phyloP scores from a whole-genome alignment of 495 filamentous ascomycete species.

The Geoglossum glabrum region DNA sequence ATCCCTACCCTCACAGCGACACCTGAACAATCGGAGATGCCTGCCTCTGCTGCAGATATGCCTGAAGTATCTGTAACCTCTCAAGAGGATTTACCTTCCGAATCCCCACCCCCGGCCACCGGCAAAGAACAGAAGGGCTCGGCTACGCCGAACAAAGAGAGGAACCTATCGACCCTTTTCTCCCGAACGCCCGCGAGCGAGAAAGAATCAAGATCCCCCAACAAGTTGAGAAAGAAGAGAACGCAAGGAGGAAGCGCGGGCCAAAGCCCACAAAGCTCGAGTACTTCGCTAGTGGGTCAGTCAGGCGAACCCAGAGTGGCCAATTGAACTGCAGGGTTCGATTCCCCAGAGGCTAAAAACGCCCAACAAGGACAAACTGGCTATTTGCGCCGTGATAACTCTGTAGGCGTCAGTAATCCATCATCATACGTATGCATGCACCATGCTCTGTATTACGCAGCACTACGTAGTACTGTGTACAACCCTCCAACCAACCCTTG shows the following conservation, averaged over 20 bases:
- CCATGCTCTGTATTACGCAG: too few relatives aligned
- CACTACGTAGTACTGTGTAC: too few relatives aligned
- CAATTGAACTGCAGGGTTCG: too few relatives aligned
- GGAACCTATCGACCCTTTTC: constrained; percentile 48
- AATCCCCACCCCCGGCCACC: constrained; percentile 16
- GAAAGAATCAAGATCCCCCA: constrained; percentile 43
- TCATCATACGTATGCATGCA: too few relatives aligned
- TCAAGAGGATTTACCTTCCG: constrained; percentile 22
- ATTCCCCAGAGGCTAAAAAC: too few relatives aligned
- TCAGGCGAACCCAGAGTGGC: neutral
- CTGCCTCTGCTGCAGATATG: neutral
- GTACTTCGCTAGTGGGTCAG: constrained; percentile 40
- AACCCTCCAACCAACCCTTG: too few relatives aligned
- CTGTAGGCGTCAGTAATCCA: too few relatives aligned
- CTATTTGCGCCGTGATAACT: too few relatives aligned
- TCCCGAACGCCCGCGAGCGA: constrained; percentile 38
- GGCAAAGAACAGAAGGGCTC: constrained; percentile 20
- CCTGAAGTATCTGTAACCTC: neutral
- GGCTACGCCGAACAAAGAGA: constrained; percentile 47
- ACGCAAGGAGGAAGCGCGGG: constrained; percentile 50
- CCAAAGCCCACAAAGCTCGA: constrained; percentile 71
- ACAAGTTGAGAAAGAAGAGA: constrained; percentile 71
- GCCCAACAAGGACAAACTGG: too few relatives aligned
- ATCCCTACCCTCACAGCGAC: neutral
- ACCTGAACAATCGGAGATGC: neutral